Conservation (phyloP, 179 eudicot species). For the Beta corolliflora region DNA sequence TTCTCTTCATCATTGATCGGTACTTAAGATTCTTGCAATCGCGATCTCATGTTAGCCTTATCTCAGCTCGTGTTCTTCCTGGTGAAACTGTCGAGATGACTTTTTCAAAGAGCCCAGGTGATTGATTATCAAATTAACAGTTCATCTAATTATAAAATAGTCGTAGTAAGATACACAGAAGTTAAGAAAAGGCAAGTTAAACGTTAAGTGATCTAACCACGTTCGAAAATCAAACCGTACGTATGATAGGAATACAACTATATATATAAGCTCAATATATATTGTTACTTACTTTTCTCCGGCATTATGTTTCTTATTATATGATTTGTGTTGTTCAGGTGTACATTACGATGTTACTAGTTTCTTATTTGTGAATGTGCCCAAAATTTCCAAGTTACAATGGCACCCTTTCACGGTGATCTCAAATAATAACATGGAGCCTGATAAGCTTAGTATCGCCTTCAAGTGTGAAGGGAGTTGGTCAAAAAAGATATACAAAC, state of each 20-base stretch:
- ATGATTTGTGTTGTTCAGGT: constrained; percentile 15
- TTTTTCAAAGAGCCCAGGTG: constrained; percentile 68
- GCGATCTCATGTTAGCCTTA: constrained; percentile 44
- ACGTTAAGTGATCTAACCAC: too few species aligned
- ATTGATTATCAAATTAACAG: too few species aligned
- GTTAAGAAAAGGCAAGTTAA: too few species aligned
- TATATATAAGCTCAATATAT: too few species aligned
- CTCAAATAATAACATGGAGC: constrained; percentile 58
- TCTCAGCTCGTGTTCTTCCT: constrained; percentile 74
- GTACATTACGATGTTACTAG: constrained; percentile 57
- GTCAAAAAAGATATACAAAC: constrained; percentile 48
- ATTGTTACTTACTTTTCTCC: too few species aligned
- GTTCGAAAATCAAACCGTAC: too few species aligned
- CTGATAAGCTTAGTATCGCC: constrained; percentile 54
- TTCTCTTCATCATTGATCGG: constrained; percentile 81
- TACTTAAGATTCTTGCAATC: constrained; percentile 80
- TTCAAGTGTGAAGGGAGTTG: constrained; percentile 70
- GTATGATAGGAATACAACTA: too few species aligned
- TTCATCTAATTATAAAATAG: too few species aligned
- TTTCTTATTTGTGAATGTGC: constrained; percentile 54
- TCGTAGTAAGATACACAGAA: too few species aligned
- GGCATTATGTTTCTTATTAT: too few species aligned
- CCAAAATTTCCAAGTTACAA: constrained; percentile 64
- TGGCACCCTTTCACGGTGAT: constrained; percentile 85
- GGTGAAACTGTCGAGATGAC: constrained; percentile 65